Base-by-base conservation (phyloP, 2,329 filamentous ascomycete species). In the Curvularia eragrostidis region DNA sequence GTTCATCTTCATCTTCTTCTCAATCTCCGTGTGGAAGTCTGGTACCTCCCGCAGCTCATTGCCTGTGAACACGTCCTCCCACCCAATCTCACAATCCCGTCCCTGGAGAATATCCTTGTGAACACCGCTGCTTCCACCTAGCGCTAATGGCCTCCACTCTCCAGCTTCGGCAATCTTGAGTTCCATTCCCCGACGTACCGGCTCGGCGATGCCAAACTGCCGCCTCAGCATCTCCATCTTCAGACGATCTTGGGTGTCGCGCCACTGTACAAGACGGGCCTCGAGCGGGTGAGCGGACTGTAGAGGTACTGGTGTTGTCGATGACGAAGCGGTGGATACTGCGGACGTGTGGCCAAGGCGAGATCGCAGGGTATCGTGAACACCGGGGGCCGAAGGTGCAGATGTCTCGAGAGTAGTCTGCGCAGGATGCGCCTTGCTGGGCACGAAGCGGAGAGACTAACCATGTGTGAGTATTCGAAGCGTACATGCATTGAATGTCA, bases 111-210 rank as follows among this genome's bases (percentile, higher is more conserved):
- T 92, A 76, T 98, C 94, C 82, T 92, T 91, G 80, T 97, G 93
- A 50, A 98, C 83, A 72, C 87, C 87, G 10, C 85, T 84, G 47
- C 81, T 79, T 36, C 88, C 87, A 43, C 87, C 84, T 54, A 96
- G 81, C 44, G 86, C 87, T 68, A 86, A 81, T 48, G 92, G 92
- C 71, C 87, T 85, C 89, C 93, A 96, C 78, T 91, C 88, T 64
- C 91, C 89, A 59, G 89, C 87, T 61, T 87, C 82, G 18, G 91
- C 88, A 75, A 96, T 94, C 85, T 92, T 91, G 77, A 97, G 84
- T 83, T 99, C 95, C 95, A 99, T 97, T 61, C 89, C 91, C 53
- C 94, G 87, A 56, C 93, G 88, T 70, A 98, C 88, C 3, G 95
- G 95, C 85, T 98, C 95, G 24, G 91, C 91, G 71, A 97, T 89